Conservation (phyloP, 495 filamentous ascomycete species). For the Bacidia gigantensis region DNA sequence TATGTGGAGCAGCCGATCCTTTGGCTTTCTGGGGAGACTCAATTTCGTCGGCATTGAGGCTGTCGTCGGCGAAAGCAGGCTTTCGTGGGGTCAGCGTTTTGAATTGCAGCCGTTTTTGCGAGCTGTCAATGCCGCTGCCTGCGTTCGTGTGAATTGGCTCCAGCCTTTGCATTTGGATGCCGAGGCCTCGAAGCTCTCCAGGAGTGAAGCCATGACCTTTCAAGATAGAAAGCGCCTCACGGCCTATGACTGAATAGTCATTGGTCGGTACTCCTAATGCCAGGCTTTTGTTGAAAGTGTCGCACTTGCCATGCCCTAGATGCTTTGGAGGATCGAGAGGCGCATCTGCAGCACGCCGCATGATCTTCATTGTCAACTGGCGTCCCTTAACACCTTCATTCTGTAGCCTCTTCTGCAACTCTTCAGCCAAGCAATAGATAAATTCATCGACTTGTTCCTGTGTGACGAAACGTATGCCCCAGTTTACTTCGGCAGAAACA, state of each 20-base stretch:
- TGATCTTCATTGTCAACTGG: conserved; percentile 84
- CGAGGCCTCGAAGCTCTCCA: conserved; percentile 79
- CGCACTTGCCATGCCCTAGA: conserved; percentile 89
- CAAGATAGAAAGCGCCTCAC: conserved; percentile 71
- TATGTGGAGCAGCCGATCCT: conserved; percentile 29
- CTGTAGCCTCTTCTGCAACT: conserved; percentile 63
- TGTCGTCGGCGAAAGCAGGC: conserved; percentile 30
- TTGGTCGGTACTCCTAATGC: conserved; percentile 73
- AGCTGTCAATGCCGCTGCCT: conserved; percentile 34
- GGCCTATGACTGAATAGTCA: conserved; percentile 50
- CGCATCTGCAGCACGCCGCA: conserved; percentile 72
- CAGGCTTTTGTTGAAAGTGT: conserved; percentile 77
- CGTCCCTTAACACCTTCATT: conserved; percentile 75
- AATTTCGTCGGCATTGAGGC: conserved; percentile 30
- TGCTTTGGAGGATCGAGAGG: conserved; percentile 89
- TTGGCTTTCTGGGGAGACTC: conserved; percentile 57
- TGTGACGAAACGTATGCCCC: conserved; percentile 88
- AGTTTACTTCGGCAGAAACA: conserved; percentile 91
- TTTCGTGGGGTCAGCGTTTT: conserved; percentile 26
- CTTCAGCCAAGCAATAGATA: conserved; percentile 63
- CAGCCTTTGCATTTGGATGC: conserved; percentile 82
- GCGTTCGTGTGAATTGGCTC: conserved; percentile 52
- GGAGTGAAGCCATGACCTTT: conserved; percentile 72
- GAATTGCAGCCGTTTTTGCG: conserved; percentile 51
- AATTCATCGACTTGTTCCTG: conserved; percentile 87